Percentiles rank a stretch among this genome's conserved stretches.
phyloP scores from a whole-genome alignment of 495 filamentous ascomycete species.

The Tirmania nivea region DNA sequence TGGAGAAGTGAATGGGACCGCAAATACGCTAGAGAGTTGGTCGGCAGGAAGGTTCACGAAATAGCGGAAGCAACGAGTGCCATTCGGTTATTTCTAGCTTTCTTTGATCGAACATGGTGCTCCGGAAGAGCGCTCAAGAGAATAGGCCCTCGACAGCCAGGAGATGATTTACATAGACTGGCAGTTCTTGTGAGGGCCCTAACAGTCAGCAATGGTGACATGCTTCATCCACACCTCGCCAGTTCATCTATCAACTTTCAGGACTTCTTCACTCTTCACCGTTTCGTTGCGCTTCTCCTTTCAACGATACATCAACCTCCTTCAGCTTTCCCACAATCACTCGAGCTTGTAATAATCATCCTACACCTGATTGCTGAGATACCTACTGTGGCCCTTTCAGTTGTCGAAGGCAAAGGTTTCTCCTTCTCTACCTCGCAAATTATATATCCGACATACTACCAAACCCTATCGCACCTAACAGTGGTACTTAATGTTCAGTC shows the following conservation, averaged over 20 bases:
- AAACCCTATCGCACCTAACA: not conserved
- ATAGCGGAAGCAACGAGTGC: slow-evolving; percentile 13
- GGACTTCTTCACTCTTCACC: not conserved
- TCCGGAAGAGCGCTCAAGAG: not conserved
- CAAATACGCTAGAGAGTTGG: slow-evolving; percentile 2
- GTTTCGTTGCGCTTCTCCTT: not conserved
- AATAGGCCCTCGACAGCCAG: not conserved
- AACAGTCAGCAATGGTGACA: not conserved
- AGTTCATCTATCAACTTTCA: not conserved
- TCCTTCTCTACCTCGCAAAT: not conserved
- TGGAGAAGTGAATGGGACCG: slow-evolving; percentile 53
- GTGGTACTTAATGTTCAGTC: not conserved
- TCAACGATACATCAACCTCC: not conserved
- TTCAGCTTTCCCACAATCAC: not conserved
- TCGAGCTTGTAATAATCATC: not conserved
- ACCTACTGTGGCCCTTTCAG: not conserved
- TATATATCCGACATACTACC: not conserved
- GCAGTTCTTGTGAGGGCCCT: not conserved
- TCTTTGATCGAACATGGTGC: slow-evolving; percentile 1
- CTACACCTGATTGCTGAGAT: not conserved
- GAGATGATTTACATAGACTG: not conserved
- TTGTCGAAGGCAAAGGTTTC: not conserved
- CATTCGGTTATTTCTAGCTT: slow-evolving; percentile 17
- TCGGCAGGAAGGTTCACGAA: not conserved
- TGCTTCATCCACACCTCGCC: not conserved